These are phyloP conservation scores for Mucor indicus DNA, from an alignment of 371 early-diverging fungal genomes.

Conservation along the genomic window DNA sequence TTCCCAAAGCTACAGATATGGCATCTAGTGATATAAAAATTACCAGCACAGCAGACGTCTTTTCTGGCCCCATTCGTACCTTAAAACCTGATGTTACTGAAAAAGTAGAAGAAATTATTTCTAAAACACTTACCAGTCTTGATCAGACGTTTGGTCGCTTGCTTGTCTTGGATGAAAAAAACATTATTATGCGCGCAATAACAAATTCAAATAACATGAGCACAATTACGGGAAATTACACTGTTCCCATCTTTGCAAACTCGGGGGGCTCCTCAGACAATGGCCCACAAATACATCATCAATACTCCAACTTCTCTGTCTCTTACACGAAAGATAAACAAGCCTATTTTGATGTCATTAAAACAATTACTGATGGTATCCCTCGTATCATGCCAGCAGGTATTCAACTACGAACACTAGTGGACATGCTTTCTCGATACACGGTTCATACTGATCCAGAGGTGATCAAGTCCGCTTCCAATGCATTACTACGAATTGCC, in stretches of 20 bases:
- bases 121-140: conserved; percentile 48
- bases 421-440: conserved; percentile 79
- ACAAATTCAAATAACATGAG: conserved; percentile 1
- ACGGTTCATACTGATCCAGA: conserved; percentile 82
- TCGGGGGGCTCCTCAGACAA: conserved; percentile 17
- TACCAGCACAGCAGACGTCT: conserved; percentile 32
- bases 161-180: conserved; percentile 49
- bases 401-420: conserved; percentile 53
- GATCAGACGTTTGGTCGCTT: conserved; percentile 57
- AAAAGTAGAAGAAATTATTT: conserved; percentile 53
- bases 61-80: conserved; percentile 32
- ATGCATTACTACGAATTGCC: conserved; percentile 68
- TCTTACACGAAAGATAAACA: conserved; percentile 68
- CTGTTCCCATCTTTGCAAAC: conserved; percentile 37
- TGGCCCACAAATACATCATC: conserved; percentile 54
- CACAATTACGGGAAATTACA: conserved; percentile 15
- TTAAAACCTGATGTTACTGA: conserved; percentile 51
- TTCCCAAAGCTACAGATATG: conserved; percentile 57
- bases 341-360: conserved; percentile 65
- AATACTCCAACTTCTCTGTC: conserved; percentile 57
- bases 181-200: conserved; percentile 37
- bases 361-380: conserved; percentile 65
- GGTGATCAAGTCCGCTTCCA: conserved; percentile 65
- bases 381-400: conserved; percentile 75
- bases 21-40: conserved; percentile 31